Conservation (phyloP, 352 stramenopile species). For the Phytopythium helicoides region DNA sequence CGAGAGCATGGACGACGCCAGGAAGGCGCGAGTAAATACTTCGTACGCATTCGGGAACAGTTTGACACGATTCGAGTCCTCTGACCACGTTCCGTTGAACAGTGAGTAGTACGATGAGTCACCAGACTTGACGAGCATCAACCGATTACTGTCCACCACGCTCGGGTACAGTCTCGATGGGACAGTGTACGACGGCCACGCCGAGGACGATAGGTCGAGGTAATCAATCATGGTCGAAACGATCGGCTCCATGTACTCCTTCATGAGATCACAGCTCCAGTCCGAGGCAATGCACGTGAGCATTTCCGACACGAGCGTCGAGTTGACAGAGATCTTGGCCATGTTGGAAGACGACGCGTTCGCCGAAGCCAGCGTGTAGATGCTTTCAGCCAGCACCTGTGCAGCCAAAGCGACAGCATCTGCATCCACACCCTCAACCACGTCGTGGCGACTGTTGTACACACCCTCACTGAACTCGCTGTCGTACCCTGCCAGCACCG, state of each 20-base stretch:
- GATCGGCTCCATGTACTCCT: constrained; percentile 56
- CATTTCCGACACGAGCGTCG: constrained; percentile 50
- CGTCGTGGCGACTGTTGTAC: constrained; percentile 74
- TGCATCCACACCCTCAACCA: constrained; percentile 41
- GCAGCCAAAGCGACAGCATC: constrained; percentile 56
- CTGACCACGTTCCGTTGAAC: constrained; percentile 53
- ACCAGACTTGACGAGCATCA: constrained; percentile 48
- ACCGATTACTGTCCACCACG: constrained; percentile 39
- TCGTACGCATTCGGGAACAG: constrained; percentile 85
- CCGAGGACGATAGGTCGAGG: constrained; percentile 32
- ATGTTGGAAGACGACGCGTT: constrained; percentile 41
- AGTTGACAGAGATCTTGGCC: constrained; percentile 48
- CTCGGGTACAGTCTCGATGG: constrained; percentile 63
- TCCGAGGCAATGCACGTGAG: constrained; percentile 55
- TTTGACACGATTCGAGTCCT: constrained; percentile 47
- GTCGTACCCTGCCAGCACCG: constrained; percentile 73
- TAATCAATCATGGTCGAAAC: constrained; percentile 72
- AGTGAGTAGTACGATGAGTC: constrained; percentile 37
- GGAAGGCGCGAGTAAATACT: constrained; percentile 68
- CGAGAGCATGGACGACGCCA: constrained; percentile 56
- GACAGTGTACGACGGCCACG: constrained; percentile 50
- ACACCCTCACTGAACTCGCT: constrained; percentile 38
- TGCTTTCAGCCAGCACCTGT: constrained; percentile 67
- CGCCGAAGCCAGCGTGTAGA: constrained; percentile 60
- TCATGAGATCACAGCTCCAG: constrained; percentile 76